These are phyloP conservation scores for Blastobotrys apis DNA, from an alignment of 1,139 yeast species.

Conservation along the genomic window DNA sequence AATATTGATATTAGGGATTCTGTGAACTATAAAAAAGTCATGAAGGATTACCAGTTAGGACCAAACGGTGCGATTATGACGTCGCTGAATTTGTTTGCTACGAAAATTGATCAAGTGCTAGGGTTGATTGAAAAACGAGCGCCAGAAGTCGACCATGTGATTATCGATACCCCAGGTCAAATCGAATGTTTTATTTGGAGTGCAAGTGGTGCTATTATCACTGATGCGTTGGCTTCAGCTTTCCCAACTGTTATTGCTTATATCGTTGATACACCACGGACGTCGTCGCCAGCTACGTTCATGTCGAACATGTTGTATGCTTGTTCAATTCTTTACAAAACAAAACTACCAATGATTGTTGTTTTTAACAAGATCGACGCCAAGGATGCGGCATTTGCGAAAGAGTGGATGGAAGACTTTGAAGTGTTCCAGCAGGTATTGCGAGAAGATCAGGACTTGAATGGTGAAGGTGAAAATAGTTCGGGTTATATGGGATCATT, in stretches of 20 bases:
- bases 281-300: slow-evolving; percentile 90
- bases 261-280: slow-evolving; percentile 93
- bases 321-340: slow-evolving; percentile 91
- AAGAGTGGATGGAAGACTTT: slow-evolving; percentile 97
- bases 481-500: slow-evolving; percentile 94
- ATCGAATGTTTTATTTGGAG: slow-evolving; percentile 91
- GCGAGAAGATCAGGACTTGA: slow-evolving; percentile 52
- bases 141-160: slow-evolving; percentile 57
- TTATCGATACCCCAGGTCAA: slow-evolving; percentile 97
- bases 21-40: slow-evolving; percentile 90
- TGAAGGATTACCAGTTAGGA: slow-evolving; percentile 86
- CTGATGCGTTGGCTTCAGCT: slow-evolving; percentile 93
- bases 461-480: slow-evolving; percentile 63
- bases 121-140: slow-evolving; percentile 77
- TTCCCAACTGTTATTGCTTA: slow-evolving; percentile 96
- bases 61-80: slow-evolving; percentile 99
- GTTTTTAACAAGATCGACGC: slow-evolving; percentile 96
- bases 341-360: slow-evolving; percentile 93
- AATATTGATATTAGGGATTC: slow-evolving; percentile 96
- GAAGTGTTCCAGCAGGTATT: slow-evolving; percentile 84
- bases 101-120: slow-evolving; percentile 95
- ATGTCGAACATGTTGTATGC: slow-evolving; percentile 98
- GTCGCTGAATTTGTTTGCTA: slow-evolving; percentile 82
- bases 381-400: slow-evolving; percentile 76
- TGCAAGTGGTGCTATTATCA: slow-evolving; percentile 93